Evolutionary conservation across 495 filamentous ascomycete genomes (phyloP), one percentile per base, ranked within the genome.

Genomic region (Aspergillus sclerotioniger): DNA sequence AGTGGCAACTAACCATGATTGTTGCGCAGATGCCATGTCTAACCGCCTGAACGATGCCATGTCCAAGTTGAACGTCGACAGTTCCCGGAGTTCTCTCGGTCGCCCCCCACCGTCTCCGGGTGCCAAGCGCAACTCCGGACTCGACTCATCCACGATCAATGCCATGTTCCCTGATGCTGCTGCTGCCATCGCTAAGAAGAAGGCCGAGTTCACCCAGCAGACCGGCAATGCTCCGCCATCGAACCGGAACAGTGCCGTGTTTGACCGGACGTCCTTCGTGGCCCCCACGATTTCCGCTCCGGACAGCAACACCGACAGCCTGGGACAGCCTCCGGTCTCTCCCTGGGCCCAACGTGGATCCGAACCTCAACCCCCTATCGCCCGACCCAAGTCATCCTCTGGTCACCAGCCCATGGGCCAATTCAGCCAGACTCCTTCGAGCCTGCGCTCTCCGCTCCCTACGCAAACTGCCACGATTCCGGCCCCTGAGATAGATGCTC

Each of bases 151-250:
- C 33, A 91, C 90, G n/a, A 96, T 97, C 69, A 93, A 96, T 75
- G 91, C 91, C 62, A 98, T 98, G 94, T 98, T 98, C 70, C 94
- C 94, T 6, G 94, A 98, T 78, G 94, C 94, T 20, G 95, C 94
- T 3, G 95, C 93, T 13, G 95, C 95, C 13, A 97, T 98, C 72
- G 92, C 92, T 29, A 94, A 92, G 51, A 93, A 98, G 76, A 96
- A 96, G 78, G 92, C 91, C 51, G 92, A 96, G 73, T 97, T 96
- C 68, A 92, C 91, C 10, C 91, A 96, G 69, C 89, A 94, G 71
- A 96, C 91, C 29, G 93, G 94, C 49, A 90, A 91, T 57, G 88
- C 88, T 10, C 90, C 93, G 17, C 84, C 88, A 4, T 97, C 94
- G 32, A 96, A 96, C 74, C 87, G 95, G 39, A 98, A 97, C 73